These are phyloP conservation scores for Coprinopsis cinerea DNA, from an alignment of 768 basidiomycete genomes.

Conservation along the genomic window DNA sequence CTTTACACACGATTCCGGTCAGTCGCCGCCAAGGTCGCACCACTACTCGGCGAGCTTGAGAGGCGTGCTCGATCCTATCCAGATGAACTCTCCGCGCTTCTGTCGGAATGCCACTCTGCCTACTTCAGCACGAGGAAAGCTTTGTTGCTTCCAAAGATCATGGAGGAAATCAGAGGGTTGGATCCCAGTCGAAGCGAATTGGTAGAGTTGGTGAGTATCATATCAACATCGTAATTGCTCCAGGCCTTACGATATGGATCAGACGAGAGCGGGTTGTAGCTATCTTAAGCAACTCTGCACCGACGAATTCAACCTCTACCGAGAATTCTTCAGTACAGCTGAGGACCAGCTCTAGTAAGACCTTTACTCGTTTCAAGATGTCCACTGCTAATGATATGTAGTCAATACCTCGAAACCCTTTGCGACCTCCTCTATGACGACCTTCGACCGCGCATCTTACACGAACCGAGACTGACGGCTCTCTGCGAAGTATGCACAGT, in stretches of 20 bases:
- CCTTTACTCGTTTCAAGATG: background rate
- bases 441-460: slow-evolving; percentile 89
- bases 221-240: background rate
- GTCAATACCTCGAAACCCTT: slow-evolving; percentile 83
- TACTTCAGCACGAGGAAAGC: slow-evolving; percentile 73
- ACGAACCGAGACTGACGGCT: slow-evolving; percentile 81
- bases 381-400: slow-evolving; percentile 23
- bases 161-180: slow-evolving; percentile 76
- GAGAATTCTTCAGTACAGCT: slow-evolving; percentile 82
- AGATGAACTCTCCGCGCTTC: slow-evolving; percentile 74
- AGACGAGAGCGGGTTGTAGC: slow-evolving; percentile 90
- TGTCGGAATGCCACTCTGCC: slow-evolving; percentile 82
- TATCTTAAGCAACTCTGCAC: slow-evolving; percentile 89
- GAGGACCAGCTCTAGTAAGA: slow-evolving; percentile 54
- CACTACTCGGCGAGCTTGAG: slow-evolving; percentile 83
- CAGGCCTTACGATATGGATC: slow-evolving; percentile 2
- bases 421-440: slow-evolving; percentile 96
- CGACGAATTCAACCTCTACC: slow-evolving; percentile 84
- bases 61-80: slow-evolving; percentile 69
- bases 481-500: slow-evolving; percentile 97
- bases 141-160: slow-evolving; percentile 67
- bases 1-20: slow-evolving; percentile 85
- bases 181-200: slow-evolving; percentile 77
- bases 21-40: slow-evolving; percentile 64
- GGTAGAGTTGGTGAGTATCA: slow-evolving; percentile 67